Percentiles rank a stretch among this genome's conserved stretches.
These are phyloP conservation scores for Ogataea trehalophila DNA, from an alignment of 805 yeast genomes.

Conservation along the genomic window DNA sequence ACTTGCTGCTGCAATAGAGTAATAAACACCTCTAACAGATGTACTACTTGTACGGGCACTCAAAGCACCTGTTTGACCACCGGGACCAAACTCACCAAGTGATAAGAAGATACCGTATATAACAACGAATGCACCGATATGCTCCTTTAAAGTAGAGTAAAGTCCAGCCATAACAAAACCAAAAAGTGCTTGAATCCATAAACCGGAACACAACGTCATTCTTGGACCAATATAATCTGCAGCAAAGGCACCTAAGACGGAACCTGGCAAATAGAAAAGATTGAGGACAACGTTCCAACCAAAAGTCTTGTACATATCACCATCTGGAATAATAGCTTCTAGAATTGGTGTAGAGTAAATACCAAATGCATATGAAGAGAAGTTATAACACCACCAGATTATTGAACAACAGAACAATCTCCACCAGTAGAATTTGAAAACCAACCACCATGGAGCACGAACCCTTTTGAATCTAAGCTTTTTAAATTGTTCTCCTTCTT, in stretches of 20 bases:
- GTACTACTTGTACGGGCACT: conserved; percentile 86
- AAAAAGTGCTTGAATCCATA: conserved; percentile 64
- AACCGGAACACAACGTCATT: conserved; percentile 66
- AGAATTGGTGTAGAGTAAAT: conserved; percentile 75
- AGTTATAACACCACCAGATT: conserved; percentile 91
- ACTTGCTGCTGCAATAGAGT: conserved; percentile 85
- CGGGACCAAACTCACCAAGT: conserved; percentile 92
- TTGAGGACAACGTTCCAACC: conserved; percentile 93
- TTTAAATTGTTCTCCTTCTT: conserved; percentile 67
- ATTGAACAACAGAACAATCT: conserved; percentile 64
- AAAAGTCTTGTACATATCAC: conserved; percentile 64
- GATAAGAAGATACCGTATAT: conserved; percentile 85
- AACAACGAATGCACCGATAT: conserved; percentile 76
- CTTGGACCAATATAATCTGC: conserved; percentile 90
- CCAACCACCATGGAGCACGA: conserved; percentile 59
- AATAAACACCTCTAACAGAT: conserved; percentile 84
- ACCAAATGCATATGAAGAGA: conserved; percentile 83
- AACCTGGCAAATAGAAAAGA: conserved; percentile 85
- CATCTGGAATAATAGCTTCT: conserved; percentile 49
- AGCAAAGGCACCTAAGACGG: conserved; percentile 76
- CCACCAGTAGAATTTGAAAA: conserved; percentile 80
- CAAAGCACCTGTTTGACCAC: conserved; percentile 83
- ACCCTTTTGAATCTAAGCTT: conserved; percentile 65
- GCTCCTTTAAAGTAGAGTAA: conserved; percentile 47
- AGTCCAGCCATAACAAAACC: conserved; percentile 82